Conservation (phyloP, 805 yeast genomes). For the Metschnikowia shivogae region DNA sequence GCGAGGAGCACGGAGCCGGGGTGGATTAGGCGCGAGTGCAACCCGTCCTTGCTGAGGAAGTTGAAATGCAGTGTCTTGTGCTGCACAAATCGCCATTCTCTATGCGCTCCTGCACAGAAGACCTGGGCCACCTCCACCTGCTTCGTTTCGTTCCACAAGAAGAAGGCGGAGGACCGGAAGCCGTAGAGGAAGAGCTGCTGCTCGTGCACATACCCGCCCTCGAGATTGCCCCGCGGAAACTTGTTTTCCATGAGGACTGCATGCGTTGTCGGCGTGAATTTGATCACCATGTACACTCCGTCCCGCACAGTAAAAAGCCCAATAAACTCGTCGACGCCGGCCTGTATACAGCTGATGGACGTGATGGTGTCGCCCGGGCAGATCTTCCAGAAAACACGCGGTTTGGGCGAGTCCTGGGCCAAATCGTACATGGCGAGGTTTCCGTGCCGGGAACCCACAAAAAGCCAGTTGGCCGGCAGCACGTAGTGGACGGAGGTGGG, state of each 20-base stretch:
- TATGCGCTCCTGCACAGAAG: conserved; percentile 87
- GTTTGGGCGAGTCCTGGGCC: conserved; percentile 11
- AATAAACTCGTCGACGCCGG: conserved; percentile 14
- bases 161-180: conserved; percentile 74
- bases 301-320: conserved; percentile 58
- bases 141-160: conserved; percentile 75
- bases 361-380: conserved; percentile 69
- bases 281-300: conserved; percentile 51
- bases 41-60: conserved; percentile 52
- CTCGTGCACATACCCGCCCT: conserved; percentile 55
- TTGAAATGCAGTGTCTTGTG: conserved; percentile 37
- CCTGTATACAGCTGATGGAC: conserved; percentile 40
- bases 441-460: conserved; percentile 72
- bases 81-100: conserved; percentile 63
- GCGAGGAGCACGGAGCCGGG: conserved; percentile 27
- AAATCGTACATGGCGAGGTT: conserved; percentile 56
- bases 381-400: conserved; percentile 32
- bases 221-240: conserved; percentile 72
- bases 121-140: conserved; percentile 68
- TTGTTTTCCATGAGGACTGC: conserved; percentile 52
- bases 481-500: conserved; percentile 50
- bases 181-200: conserved; percentile 64
- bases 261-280: conserved; percentile 12
- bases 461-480: conserved; percentile 33
- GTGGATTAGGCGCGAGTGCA: conserved; percentile 33